A percentile compares a stretch with the other conserved stretches of the same genome.
These are phyloP conservation scores for Fusarium nematophilum DNA, from an alignment of 2,329 filamentous ascomycete species.

Conservation along the genomic window DNA sequence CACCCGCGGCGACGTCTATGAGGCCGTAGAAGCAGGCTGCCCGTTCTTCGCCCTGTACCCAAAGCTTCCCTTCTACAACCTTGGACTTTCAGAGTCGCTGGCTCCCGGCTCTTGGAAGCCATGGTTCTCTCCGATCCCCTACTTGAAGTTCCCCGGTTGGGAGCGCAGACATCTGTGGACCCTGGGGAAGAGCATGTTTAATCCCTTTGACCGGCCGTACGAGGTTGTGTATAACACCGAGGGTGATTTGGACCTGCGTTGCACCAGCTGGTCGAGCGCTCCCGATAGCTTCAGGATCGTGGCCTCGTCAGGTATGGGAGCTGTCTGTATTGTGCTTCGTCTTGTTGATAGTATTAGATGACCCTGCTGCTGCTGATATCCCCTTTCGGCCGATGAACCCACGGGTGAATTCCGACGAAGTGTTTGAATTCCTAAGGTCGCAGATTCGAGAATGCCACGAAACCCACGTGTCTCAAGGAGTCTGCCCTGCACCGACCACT, in stretches of 20 bases:
- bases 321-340: background rate
- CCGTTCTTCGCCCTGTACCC: background rate
- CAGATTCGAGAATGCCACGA: background rate
- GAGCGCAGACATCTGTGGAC: background rate
- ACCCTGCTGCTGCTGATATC: background rate
- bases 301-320: background rate
- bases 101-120: background rate
- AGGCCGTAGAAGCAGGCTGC: background rate
- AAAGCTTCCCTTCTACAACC: background rate
- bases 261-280: background rate
- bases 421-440: background rate
- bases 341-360: background rate
- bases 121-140: background rate
- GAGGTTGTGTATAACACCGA: background rate
- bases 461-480: background rate
- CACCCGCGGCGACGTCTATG: background rate
- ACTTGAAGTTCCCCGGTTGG: background rate
- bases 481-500: background rate
- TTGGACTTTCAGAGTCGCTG: background rate
- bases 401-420: background rate
- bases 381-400: background rate
- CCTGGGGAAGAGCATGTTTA: background rate
- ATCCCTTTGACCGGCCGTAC: background rate
- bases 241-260: background rate
- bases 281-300: background rate